phyloP scores from a whole-genome alignment of 2,329 filamentous ascomycete species.

The Claviceps sp. region DNA sequence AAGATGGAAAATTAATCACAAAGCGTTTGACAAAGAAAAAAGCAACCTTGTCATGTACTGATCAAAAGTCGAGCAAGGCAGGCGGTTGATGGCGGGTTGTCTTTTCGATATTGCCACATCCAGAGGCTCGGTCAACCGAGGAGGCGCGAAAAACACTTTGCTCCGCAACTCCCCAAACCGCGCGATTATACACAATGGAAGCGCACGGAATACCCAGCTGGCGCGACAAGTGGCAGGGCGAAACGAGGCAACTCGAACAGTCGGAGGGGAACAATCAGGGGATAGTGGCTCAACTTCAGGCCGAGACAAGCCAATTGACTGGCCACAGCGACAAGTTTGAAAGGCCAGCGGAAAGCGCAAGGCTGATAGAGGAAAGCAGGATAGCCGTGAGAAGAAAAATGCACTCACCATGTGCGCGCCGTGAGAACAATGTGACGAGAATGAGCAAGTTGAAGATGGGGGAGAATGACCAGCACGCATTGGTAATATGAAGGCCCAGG shows the following conservation, averaged over 20 bases:
- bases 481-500: neutral
- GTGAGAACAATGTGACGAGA: neutral
- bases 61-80: neutral
- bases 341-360: neutral
- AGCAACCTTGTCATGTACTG: neutral
- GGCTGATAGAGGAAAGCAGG: neutral
- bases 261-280: neutral
- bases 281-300: neutral
- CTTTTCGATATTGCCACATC: neutral
- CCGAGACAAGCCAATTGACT: neutral
- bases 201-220: neutral
- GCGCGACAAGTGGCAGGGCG: neutral
- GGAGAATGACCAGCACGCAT: neutral
- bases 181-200: neutral
- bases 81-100: neutral
- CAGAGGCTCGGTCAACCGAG: neutral
- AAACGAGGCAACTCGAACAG: neutral
- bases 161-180: neutral
- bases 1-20: neutral
- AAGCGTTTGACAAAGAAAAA: neutral
- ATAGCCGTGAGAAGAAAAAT: neutral
- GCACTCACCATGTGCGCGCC: slow-evolving; percentile 3
- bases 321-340: neutral
- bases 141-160: neutral
- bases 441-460: neutral